Percentiles rank a stretch among this genome's conserved stretches.
phyloP scores from a whole-genome alignment of 108 stramenopile species.

The Nitzschia sp. region DNA sequence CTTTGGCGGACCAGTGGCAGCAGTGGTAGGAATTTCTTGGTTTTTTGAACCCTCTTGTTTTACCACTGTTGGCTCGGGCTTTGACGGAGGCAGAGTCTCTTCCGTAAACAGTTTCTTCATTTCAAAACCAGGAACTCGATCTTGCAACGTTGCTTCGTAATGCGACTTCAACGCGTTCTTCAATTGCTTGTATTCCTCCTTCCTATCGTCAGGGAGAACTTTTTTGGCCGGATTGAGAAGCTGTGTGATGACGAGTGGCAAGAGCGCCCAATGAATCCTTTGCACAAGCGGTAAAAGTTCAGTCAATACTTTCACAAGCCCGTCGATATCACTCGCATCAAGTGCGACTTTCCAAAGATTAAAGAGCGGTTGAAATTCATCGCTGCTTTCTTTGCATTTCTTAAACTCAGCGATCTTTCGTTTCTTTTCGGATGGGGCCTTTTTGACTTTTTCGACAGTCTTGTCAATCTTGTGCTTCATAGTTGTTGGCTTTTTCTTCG shows the following conservation, averaged over 20 bases:
- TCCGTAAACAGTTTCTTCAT: neutral
- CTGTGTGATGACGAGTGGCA: constrained; percentile 15
- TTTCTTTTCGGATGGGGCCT: constrained; percentile 15
- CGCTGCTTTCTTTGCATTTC: constrained; percentile 15
- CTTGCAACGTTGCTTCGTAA: constrained; percentile 18
- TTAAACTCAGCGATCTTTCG: constrained; percentile 14
- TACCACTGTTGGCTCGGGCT: neutral
- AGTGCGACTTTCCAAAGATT: constrained; percentile 17
- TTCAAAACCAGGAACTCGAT: constrained; percentile 24
- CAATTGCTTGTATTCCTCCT: constrained; percentile 11
- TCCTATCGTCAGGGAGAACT: constrained; percentile 18
- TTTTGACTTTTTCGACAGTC: neutral
- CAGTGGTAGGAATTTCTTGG: neutral
- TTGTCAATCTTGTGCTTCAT: constrained; percentile 28
- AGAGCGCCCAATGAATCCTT: constrained; percentile 25
- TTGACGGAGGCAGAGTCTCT: neutral
- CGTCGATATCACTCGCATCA: constrained; percentile 13
- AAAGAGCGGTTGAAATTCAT: constrained; percentile 10
- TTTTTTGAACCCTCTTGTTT: neutral
- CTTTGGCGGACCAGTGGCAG: neutral
- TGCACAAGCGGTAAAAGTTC: constrained; percentile 12
- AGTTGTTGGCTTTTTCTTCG: constrained; percentile 26
- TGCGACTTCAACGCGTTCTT: constrained; percentile 11
- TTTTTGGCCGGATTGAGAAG: constrained; percentile 39
- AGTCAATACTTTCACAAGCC: constrained; percentile 10